Evolutionary conservation across 2,329 filamentous ascomycete genomes (phyloP), one percentile per base, ranked within the genome.

Genomic region (Tolypocladium album): DNA sequence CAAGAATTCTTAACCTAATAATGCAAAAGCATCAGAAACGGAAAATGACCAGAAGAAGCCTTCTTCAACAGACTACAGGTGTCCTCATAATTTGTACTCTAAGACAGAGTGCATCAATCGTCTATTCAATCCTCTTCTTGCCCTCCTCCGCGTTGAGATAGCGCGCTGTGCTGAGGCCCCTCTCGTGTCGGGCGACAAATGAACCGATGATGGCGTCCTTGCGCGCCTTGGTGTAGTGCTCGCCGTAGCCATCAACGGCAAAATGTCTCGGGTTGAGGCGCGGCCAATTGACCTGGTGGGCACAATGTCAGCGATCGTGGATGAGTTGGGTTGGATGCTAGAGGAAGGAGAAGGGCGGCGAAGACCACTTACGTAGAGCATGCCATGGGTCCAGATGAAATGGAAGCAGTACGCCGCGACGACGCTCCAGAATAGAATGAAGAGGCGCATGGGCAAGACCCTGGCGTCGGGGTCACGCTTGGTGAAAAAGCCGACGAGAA

Each of bases 111-210:
- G 17, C 3, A 45, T 34, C 15, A 24, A 57, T 20, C 34, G n/a
- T 67, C 67, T 83, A 92, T 72, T 99, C 94, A 70, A 96, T 95
- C 72, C 94, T 90, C 83, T 97, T 99, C 83, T 99, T 99, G 58
- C 94, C 94, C 76, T 99, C 94, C 74, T 99, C 94, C 59, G 95
- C 85, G 67, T 88, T 94, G 39, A 90, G 82, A 67, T 95, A 87
- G 63, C 90, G 82, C 52, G 88, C 88, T 65, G 89, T 90, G 75
- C 91, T 96, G 63, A 90, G 83, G 3, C 92, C 91, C 20, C 92
- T 82, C 74, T 96, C 90, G 70, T 96, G 92, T 56, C 79, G 78
- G 36, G 82, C 79, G 27, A 77, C 72, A 62, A 96, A 83, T 17
- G 83, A 77, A 3, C 94, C 94, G 56, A 97, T 82, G 22, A 99